Evolutionary conservation across 2,329 filamentous ascomycete genomes (phyloP).

Genomic region (Teratosphaeria nubilosa): DNA sequence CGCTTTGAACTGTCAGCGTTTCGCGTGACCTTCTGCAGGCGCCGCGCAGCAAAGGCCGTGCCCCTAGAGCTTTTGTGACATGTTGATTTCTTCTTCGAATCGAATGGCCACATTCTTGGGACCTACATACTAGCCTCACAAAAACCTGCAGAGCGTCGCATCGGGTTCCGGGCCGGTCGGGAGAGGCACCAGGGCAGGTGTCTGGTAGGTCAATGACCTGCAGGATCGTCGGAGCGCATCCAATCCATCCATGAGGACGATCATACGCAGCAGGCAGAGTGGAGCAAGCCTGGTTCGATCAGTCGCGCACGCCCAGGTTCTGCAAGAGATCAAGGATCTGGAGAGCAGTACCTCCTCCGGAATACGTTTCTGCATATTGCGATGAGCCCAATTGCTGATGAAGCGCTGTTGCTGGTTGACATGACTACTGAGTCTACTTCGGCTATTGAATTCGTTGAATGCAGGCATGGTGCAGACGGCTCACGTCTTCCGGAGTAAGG

Average conservation of each 20-base stretch:
- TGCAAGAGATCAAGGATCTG: constrained; percentile 12
- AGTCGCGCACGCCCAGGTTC: constrained; percentile 7
- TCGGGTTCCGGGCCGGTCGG: constrained; percentile 23
- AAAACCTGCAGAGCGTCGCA: constrained; percentile 17
- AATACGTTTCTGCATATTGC: background rate
- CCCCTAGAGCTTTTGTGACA: constrained; percentile 19
- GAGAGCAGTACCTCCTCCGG: background rate
- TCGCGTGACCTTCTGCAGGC: constrained; percentile 20
- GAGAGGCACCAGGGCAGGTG: constrained; percentile 19
- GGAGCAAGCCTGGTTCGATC: constrained; percentile 14
- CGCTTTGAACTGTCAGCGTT: constrained; percentile 19
- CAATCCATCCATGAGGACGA: constrained; percentile 21
- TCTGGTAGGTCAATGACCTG: constrained; percentile 17
- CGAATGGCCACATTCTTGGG: constrained; percentile 13
- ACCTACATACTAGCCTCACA: constrained; percentile 14
- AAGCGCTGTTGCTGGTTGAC: background rate
- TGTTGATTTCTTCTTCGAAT: constrained; percentile 10
- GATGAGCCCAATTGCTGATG: background rate
- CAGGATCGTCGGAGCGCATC: constrained; percentile 13
- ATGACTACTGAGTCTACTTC: background rate
- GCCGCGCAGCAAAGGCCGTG: constrained; percentile 11
- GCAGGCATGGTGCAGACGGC: background rate
- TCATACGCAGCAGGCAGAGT: constrained; percentile 20
- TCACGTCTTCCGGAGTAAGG: constrained; percentile 10
- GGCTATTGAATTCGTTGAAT: background rate